phyloP scores from a whole-genome alignment of 495 filamentous ascomycete genomes.

The Penicillium roqueforti region DNA sequence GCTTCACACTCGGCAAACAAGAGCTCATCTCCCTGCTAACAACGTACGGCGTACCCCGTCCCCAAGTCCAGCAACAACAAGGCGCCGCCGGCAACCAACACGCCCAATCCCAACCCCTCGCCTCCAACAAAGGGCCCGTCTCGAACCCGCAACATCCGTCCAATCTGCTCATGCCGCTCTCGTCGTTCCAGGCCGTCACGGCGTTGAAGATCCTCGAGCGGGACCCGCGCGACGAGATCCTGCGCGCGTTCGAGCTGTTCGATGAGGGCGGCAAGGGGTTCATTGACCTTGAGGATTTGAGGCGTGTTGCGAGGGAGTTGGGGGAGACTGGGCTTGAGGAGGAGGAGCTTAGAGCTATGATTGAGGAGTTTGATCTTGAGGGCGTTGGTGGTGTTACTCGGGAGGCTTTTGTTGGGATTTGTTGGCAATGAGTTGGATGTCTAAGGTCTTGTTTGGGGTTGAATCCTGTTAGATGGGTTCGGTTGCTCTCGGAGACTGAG shows the following conservation, averaged over 20 bases:
- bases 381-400: constrained; percentile 83
- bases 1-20: constrained; percentile 82
- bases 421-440: constrained; percentile 45
- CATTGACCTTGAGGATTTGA: constrained; percentile 80
- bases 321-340: constrained; percentile 86
- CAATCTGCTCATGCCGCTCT: constrained; percentile 65
- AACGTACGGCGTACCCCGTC: constrained; percentile 61
- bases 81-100: constrained; percentile 14
- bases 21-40: constrained; percentile 75
- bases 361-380: constrained; percentile 97
- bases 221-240: constrained; percentile 87
- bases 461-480: not conserved
- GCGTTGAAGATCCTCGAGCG: constrained; percentile 72
- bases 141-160: constrained; percentile 44
- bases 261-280: constrained; percentile 74
- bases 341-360: constrained; percentile 90
- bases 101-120: constrained; percentile 8
- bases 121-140: constrained; percentile 23
- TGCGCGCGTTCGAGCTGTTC: constrained; percentile 88
- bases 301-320: constrained; percentile 82
- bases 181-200: constrained; percentile 73
- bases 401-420: constrained; percentile 87
- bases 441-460: not conserved
- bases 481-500: not conserved
- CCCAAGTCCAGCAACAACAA: constrained; percentile 45